Conservation (phyloP, 768 basidiomycete species). For the Lentinula sp. region DNA sequence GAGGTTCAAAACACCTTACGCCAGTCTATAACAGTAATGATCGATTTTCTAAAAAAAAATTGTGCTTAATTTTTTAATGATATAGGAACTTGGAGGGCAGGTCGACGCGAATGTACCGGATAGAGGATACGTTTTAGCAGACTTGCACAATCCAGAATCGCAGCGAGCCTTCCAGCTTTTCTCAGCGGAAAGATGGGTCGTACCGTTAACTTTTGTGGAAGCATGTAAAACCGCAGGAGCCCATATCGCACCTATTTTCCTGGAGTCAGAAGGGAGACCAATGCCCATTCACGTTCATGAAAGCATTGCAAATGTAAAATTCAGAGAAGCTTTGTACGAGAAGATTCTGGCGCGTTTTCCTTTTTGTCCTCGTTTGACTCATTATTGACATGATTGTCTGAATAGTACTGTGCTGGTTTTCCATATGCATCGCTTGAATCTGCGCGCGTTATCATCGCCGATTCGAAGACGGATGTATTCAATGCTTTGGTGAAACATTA, state of each 20-base stretch:
- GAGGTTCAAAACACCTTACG: slow-evolving; percentile 67
- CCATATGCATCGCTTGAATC: slow-evolving; percentile 64
- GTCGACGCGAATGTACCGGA: slow-evolving; percentile 77
- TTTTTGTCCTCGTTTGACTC: background rate
- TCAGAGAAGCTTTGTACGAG: slow-evolving; percentile 55
- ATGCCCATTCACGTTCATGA: slow-evolving; percentile 78
- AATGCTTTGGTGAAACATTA: slow-evolving; percentile 67
- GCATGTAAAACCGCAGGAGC: slow-evolving; percentile 79
- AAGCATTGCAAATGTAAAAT: slow-evolving; percentile 76
- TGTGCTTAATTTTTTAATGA: background rate
- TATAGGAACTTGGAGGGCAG: slow-evolving; percentile 46
- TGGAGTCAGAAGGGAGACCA: slow-evolving; percentile 49
- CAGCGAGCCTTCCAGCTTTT: slow-evolving; percentile 67
- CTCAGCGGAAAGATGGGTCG: slow-evolving; percentile 64
- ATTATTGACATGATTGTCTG: background rate
- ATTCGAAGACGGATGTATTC: slow-evolving; percentile 74
- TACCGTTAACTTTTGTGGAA: slow-evolving; percentile 77
- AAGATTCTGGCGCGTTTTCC: slow-evolving; percentile 56
- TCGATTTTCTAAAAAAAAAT: no score
- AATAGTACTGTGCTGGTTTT: slow-evolving; percentile 76
- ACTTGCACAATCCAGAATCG: slow-evolving; percentile 63
- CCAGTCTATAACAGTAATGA: slow-evolving; percentile 61
- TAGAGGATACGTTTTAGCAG: slow-evolving; percentile 67
- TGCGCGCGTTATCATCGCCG: slow-evolving; percentile 74
- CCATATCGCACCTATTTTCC: slow-evolving; percentile 71